phyloP scores from a whole-genome alignment of 441 rosid genomes.

The Croton setiger region DNA sequence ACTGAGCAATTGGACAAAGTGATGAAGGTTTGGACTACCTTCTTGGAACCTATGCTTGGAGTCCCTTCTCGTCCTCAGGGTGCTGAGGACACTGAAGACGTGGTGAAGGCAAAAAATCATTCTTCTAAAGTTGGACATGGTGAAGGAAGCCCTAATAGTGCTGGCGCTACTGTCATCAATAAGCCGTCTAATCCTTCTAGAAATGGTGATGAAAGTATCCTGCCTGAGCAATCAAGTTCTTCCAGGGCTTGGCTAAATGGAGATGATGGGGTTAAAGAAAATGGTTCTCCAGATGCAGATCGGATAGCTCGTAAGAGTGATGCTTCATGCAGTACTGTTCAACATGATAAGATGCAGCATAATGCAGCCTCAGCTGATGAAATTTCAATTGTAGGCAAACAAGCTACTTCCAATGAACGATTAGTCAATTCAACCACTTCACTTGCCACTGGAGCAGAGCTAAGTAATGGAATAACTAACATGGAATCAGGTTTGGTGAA shows the following conservation, averaged over 20 bases:
- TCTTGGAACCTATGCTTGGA: slow-evolving; percentile 85
- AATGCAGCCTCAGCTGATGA: slow-evolving; percentile 49
- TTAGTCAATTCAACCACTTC: slow-evolving; percentile 36
- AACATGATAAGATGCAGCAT: slow-evolving; percentile 44
- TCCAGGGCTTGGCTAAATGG: slow-evolving; percentile 56
- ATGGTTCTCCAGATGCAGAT: slow-evolving; percentile 47
- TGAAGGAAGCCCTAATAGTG: slow-evolving; percentile 58
- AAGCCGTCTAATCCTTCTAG: slow-evolving; percentile 52
- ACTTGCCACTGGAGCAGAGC: slow-evolving; percentile 46
- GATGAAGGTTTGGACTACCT: slow-evolving; percentile 90
- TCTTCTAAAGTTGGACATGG: slow-evolving; percentile 48
- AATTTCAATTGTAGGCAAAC: slow-evolving; percentile 46
- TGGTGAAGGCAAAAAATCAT: slow-evolving; percentile 58
- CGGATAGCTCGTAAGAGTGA: slow-evolving; percentile 39
- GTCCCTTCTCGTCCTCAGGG: slow-evolving; percentile 84
- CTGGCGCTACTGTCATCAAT: slow-evolving; percentile 33
- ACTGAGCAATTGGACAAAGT: slow-evolving; percentile 89
- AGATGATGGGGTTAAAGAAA: slow-evolving; percentile 47
- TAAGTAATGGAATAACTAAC: slow-evolving; percentile 60
- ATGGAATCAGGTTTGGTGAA: slow-evolving; percentile 53
- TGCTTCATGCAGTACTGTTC: slow-evolving; percentile 35
- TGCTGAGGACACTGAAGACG: slow-evolving; percentile 84
- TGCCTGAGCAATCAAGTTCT: slow-evolving; percentile 61
- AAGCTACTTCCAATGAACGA: slow-evolving; percentile 47
- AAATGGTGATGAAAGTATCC: slow-evolving; percentile 54